A percentile compares a stretch with the other conserved stretches of the same genome.
These are phyloP conservation scores for Dictyostelium purpureum DNA, from an alignment of 78 protist genomes.

Conservation along the genomic window DNA sequence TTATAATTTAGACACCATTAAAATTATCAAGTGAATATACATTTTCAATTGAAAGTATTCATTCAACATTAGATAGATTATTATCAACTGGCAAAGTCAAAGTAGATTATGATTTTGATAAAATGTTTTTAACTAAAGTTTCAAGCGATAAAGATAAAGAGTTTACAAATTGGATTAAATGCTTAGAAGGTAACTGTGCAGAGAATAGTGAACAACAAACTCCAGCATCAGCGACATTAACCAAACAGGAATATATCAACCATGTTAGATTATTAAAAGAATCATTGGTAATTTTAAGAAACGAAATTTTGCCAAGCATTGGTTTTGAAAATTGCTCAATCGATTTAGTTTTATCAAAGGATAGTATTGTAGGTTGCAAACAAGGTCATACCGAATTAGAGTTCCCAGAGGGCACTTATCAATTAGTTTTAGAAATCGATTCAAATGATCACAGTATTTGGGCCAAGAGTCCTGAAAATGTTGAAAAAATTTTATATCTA, in stretches of 20 bases:
- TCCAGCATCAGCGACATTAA: neutral
- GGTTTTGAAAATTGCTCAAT: conserved; percentile 39
- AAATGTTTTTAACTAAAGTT: conserved; percentile 35
- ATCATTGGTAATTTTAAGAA: conserved; percentile 10
- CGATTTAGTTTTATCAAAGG: conserved; percentile 18
- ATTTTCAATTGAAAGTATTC: conserved; percentile 61
- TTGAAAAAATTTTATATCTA: conserved; percentile 64
- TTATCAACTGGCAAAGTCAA: conserved; percentile 25
- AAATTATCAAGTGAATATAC: conserved; percentile 25
- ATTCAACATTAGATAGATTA: conserved; percentile 47
- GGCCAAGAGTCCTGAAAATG: conserved; percentile 35
- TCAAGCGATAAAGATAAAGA: neutral
- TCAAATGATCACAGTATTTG: conserved; percentile 17
- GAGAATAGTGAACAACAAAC: neutral
- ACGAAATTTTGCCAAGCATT: conserved; percentile 7
- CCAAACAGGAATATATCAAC: neutral
- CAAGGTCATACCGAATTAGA: conserved; percentile 34
- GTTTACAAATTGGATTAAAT: conserved; percentile 8
- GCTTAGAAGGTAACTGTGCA: neutral
- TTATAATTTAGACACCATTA: conserved; percentile 46
- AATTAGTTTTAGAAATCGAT: conserved; percentile 37
- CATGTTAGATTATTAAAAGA: conserved; percentile 23
- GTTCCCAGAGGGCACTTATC: conserved; percentile 54
- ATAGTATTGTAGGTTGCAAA: conserved; percentile 23
- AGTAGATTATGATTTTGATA: conserved; percentile 53